Conservation (phyloP, 148 eudicot species). For the Oxyria digyna region DNA sequence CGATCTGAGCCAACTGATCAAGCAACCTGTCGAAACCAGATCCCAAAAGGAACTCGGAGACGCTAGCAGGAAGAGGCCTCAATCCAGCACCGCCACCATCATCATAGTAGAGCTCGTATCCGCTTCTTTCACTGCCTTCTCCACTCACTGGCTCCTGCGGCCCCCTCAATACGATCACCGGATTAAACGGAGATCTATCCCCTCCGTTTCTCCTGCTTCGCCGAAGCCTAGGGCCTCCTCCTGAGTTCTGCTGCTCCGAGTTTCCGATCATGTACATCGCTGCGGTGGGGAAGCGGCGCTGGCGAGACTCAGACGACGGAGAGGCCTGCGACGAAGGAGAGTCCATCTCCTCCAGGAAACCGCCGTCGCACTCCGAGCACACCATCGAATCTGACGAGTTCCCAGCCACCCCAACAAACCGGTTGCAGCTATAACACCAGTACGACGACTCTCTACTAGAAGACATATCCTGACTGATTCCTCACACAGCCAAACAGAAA, state of each 20-base stretch:
- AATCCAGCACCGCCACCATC: conserved; percentile 75
- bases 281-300: conserved; percentile 44
- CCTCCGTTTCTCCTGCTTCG: conserved; percentile 46
- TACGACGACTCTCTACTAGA: conserved; percentile 30
- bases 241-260: conserved; percentile 21
- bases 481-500: neutral
- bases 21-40: conserved; percentile 68
- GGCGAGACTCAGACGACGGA: conserved; percentile 34
- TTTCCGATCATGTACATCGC: conserved; percentile 41
- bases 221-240: conserved; percentile 31
- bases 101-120: conserved; percentile 74
- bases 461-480: conserved; percentile 2
- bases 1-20: conserved; percentile 59
- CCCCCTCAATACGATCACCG: conserved; percentile 81
- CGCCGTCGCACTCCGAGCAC: conserved; percentile 74
- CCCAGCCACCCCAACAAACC: conserved; percentile 41
- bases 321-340: conserved; percentile 15
- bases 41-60: conserved; percentile 64
- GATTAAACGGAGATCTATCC: conserved; percentile 82
- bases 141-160: conserved; percentile 20
- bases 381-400: conserved; percentile 23
- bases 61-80: conserved; percentile 57
- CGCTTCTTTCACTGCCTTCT: conserved; percentile 22
- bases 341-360: conserved; percentile 65
- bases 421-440: conserved; percentile 95